Evolutionary conservation across 2,329 filamentous ascomycete genomes (phyloP), one percentile per base, ranked within the genome.

Genomic region (Colletotrichum sp.): DNA sequence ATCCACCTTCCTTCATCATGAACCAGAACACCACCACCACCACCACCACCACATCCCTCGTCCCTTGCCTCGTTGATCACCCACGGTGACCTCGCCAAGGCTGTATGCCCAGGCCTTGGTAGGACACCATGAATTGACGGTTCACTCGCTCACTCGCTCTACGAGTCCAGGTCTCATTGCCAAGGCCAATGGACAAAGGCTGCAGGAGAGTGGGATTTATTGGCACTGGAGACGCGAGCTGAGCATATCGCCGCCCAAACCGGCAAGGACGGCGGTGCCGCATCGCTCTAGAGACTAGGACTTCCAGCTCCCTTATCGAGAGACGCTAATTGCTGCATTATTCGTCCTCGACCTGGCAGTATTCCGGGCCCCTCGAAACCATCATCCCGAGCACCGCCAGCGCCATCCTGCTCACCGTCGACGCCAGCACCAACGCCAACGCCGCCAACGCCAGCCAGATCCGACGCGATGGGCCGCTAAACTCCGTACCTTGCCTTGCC

Each of bases 181-280:
- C 73, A 73, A 76, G 70, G 57, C 16, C 34, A 60, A 68, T 44
- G 70, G 69, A 75, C 52, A 75, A 72, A 72, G 69, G 28, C 52
- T 36, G 32, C n/a, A 71, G 24, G 62, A 36, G 36, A 44, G 44
- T 57, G 71, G 65, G n/a, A 59, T 70, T 52, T 55, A 74, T 74
- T 74, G 71, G 63, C 70, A 65, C 30, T 65, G 24, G n/a, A 16
- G 8, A 44, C 6, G 26, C 18, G 70, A 36, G 71, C 65, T 69
- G 55, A 69, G 30, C 55, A 36, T 18, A 8, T 30, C 34, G 59
- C 39, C 49, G 24, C 44, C 55, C 55, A 34, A 44, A 39, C 59
- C 67, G 59, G 68, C 24, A 70, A 52, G 57, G 57, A 70, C 24
- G 57, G 68, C 57, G 44, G n/a, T 70, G 68, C 59, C 59, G 36